phyloP scores from a whole-genome alignment of 805 yeast species.

The Candida golubevii region DNA sequence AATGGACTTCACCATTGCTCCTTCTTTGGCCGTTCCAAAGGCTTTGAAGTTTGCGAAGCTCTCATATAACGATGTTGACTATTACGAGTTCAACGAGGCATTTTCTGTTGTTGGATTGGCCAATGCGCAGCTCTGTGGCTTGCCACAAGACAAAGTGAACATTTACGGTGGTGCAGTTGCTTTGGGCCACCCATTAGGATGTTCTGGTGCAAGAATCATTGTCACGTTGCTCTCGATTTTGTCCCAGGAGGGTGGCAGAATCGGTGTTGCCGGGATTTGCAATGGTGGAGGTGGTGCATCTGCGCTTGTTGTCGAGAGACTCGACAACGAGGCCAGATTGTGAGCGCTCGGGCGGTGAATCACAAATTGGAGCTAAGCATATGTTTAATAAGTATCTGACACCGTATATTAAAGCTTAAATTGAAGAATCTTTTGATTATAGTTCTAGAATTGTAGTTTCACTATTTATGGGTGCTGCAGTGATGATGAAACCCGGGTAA shows the following conservation, averaged over 20 bases:
- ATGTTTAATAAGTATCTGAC: background rate
- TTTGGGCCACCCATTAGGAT: slow-evolving; percentile 90
- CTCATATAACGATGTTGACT: slow-evolving; percentile 66
- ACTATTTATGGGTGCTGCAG: too few relatives aligned
- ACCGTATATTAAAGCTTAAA: background rate
- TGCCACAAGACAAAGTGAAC: slow-evolving; percentile 68
- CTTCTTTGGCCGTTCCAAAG: slow-evolving; percentile 92
- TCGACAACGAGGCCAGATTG: slow-evolving; percentile 37
- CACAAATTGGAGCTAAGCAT: background rate
- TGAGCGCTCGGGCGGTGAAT: slow-evolving; percentile 11
- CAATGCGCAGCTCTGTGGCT: slow-evolving; percentile 63
- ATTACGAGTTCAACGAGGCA: slow-evolving; percentile 95
- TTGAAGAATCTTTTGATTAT: too few relatives aligned
- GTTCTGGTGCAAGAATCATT: slow-evolving; percentile 92
- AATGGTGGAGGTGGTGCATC: slow-evolving; percentile 99
- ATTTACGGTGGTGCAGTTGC: slow-evolving; percentile 97
- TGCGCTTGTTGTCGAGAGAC: slow-evolving; percentile 78
- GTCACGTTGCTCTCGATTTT: slow-evolving; percentile 81
- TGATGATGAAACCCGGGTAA: too few relatives aligned
- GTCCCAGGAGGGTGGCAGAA: slow-evolving; percentile 70
- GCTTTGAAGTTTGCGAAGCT: slow-evolving; percentile 85
- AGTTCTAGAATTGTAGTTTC: too few relatives aligned
- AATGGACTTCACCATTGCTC: slow-evolving; percentile 93
- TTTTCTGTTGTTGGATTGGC: slow-evolving; percentile 96
- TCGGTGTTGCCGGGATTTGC: slow-evolving; percentile 95